phyloP scores from a whole-genome alignment of 2,329 filamentous ascomycete genomes.

The Mycosphaerelloides madeirae region DNA sequence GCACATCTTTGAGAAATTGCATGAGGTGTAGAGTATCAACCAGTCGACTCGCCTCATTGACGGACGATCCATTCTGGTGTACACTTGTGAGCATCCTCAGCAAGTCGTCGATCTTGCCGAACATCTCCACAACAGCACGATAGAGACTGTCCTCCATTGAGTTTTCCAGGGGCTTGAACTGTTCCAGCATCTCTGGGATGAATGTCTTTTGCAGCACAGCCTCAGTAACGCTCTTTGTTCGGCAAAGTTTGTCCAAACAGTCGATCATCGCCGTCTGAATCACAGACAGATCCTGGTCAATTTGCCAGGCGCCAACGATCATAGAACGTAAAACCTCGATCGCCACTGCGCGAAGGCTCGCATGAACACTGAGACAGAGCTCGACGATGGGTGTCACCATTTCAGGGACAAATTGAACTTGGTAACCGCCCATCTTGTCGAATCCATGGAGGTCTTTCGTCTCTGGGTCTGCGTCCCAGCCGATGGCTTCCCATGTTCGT shows the following conservation, averaged over 20 bases:
- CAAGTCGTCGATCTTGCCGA: constrained; percentile 82
- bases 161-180: constrained; percentile 68
- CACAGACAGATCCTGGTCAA: constrained; percentile 85
- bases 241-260: constrained; percentile 83
- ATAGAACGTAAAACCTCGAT: constrained; percentile 94
- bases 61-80: constrained; percentile 61
- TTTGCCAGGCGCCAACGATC: constrained; percentile 96
- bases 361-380: constrained; percentile 90
- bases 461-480: constrained; percentile 84
- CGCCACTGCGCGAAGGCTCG: constrained; percentile 81
- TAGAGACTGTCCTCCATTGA: constrained; percentile 69
- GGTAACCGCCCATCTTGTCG: constrained; percentile 85
- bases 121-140: constrained; percentile 69
- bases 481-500: constrained; percentile 88
- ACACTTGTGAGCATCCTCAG: constrained; percentile 87
- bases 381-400: constrained; percentile 89
- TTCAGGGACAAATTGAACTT: constrained; percentile 94
- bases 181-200: constrained; percentile 73
- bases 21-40: constrained; percentile 87
- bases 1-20: constrained; percentile 95
- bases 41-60: constrained; percentile 67
- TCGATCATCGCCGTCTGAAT: constrained; percentile 97
- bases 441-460: constrained; percentile 74
- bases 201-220: constrained; percentile 90
- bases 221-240: constrained; percentile 71